phyloP scores from a whole-genome alignment of 805 yeast genomes.

The Barnettozyma botsteinii region DNA sequence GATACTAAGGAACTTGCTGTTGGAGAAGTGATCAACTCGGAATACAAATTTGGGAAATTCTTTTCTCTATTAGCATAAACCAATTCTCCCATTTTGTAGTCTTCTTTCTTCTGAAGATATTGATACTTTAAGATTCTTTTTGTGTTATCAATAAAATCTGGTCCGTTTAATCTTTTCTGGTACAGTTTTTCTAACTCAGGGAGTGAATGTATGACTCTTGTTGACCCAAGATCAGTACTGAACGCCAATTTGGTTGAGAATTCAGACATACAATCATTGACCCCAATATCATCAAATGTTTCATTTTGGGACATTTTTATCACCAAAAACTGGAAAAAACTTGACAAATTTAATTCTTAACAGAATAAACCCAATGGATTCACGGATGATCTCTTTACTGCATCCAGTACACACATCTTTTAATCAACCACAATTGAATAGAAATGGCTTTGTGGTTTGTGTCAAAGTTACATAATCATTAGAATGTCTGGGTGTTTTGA shows the following conservation, averaged over 20 bases:
- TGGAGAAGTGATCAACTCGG: neutral
- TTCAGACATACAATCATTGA: neutral
- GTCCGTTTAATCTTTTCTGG: neutral
- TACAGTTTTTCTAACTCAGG: neutral
- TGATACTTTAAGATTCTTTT: neutral
- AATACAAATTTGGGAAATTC: slow-evolving; percentile 1
- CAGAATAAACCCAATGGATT: too few relatives aligned
- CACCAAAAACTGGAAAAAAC: too few relatives aligned
- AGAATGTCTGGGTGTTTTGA: slow-evolving; percentile 9
- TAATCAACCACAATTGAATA: neutral
- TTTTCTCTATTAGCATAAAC: slow-evolving; percentile 9
- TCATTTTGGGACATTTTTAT: too few relatives aligned
- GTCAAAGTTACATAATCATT: neutral
- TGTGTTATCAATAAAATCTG: neutral
- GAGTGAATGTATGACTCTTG: neutral
- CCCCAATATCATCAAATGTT: too few relatives aligned
- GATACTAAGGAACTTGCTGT: neutral
- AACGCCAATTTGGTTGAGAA: neutral
- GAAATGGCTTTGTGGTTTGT: too few relatives aligned
- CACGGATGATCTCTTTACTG: too few relatives aligned
- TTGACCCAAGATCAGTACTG: too few relatives aligned
- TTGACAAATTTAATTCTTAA: too few relatives aligned
- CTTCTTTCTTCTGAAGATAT: neutral
- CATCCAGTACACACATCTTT: too few relatives aligned
- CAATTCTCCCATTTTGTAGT: slow-evolving; percentile 9